Evolutionary conservation across 805 yeast genomes (phyloP).

Genomic region (Grigorovia humatica): DNA sequence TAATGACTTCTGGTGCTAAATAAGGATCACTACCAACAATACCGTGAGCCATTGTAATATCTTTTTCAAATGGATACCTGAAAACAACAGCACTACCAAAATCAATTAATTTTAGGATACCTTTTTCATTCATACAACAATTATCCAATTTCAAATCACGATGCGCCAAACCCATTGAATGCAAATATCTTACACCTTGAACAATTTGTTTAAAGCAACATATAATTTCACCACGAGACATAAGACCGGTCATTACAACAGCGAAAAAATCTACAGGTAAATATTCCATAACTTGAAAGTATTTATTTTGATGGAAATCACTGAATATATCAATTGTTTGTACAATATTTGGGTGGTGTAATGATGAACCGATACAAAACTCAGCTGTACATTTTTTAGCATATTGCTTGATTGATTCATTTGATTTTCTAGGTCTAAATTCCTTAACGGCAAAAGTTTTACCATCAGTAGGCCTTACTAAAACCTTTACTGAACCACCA

Average conservation of each 20-base stretch:
- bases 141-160: conserved; percentile 76
- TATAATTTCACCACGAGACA: conserved; percentile 72
- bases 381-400: conserved; percentile 86
- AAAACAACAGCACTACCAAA: conserved; percentile 80
- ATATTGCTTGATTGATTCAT: conserved; percentile 64
- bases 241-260: conserved; percentile 76
- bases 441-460: conserved; percentile 76
- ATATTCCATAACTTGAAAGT: conserved; percentile 77
- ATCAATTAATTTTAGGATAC: conserved; percentile 69
- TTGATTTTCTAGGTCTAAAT: conserved; percentile 60
- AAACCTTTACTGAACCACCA: conserved; percentile 73
- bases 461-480: conserved; percentile 58
- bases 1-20: conserved; percentile 71
- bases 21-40: conserved; percentile 83
- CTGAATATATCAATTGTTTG: conserved; percentile 60
- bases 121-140: conserved; percentile 66
- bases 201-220: conserved; percentile 70
- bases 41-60: conserved; percentile 54
- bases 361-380: conserved; percentile 73
- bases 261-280: conserved; percentile 80
- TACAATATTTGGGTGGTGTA: conserved; percentile 73
- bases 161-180: conserved; percentile 71
- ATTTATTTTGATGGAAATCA: conserved; percentile 53
- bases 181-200: conserved; percentile 64
- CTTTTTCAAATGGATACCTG: conserved; percentile 61